These are phyloP conservation scores for barrel medic (Medicago truncatula) DNA, from an alignment of 306 rosid species.

Conservation along the genomic window DNA sequence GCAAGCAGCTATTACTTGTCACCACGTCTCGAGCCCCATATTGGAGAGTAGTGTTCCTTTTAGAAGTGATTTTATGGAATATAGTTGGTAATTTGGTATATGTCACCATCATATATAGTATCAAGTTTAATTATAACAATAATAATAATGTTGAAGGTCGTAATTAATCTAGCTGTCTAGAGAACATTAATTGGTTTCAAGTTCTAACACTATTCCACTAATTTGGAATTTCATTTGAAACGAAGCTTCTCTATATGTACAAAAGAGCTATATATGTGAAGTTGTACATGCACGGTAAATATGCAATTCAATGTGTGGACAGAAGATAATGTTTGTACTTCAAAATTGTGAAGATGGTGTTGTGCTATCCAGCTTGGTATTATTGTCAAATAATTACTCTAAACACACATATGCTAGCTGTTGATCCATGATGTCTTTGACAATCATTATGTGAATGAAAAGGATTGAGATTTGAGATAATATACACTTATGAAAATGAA, in stretches of 20 bases:
- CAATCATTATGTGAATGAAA: constrained; percentile 42
- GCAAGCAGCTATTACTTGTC: constrained; percentile 29
- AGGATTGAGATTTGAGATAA: neutral
- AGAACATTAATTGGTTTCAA: constrained; percentile 24
- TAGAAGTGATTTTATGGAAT: constrained; percentile 12
- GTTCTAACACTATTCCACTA: constrained; percentile 25
- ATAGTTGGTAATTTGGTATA: constrained; percentile 44
- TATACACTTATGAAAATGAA: constrained; percentile 7
- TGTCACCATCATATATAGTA: constrained; percentile 34
- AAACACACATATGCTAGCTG: constrained; percentile 13
- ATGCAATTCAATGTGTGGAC: neutral
- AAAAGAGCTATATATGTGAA: too few relatives aligned
- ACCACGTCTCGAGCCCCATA: constrained; percentile 50
- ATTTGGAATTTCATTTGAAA: constrained; percentile 13
- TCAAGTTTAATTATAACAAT: neutral
- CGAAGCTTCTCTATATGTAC: neutral
- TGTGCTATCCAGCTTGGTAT: constrained; percentile 44
- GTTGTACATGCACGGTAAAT: neutral
- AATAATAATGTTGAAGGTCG: constrained; percentile 24
- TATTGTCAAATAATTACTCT: constrained; percentile 22
- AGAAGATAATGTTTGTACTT: neutral
- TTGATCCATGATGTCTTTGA: constrained; percentile 17
- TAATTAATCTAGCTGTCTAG: constrained; percentile 42
- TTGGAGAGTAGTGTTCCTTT: constrained; percentile 17
- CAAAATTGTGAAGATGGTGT: constrained; percentile 28